Evolutionary conservation across 805 yeast species (phyloP), one percentile per base, ranked within the genome.

Genomic region (Wickerhamiella domercqiae): DNA sequence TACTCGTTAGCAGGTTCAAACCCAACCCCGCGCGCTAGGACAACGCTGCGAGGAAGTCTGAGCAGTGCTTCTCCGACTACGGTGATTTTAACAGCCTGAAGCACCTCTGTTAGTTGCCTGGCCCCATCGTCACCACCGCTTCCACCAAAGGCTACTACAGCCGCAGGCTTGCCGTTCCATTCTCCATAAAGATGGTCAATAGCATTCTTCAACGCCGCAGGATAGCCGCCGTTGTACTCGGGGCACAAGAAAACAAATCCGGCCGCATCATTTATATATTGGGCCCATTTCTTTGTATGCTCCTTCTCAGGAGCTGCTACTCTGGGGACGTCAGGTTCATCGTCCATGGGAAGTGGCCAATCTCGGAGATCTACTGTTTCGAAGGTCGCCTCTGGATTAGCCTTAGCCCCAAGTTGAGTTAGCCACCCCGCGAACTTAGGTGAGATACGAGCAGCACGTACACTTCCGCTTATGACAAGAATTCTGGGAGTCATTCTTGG

Each of bases 131-230:
- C 29, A 9, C 62, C 62, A 2, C 62, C 60, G 36, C 48, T 49
- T 22, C 54, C 48, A 5, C 57, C 63, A 38, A 55, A 59, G 14
- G 54, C 42, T n/a, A 57, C 55, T 14, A 61, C 41, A 31, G 47
- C 48, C 3, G 53, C 55, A 2, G 62, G 59, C 41, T 61, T 60
- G 13, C 47, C 51, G 13, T 18, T 24, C 63, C 63, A 61, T 42
- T 61, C 64, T 21, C 46, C 29, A 35, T 30, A 60, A 20, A 62
- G 45, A 31, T 51, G 52, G 39, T 62, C 66, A 14, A 62, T 36
- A 4, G 63, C 62, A 36, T 59, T 58, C 44, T 62, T 61, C 32
- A 62, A 45, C 9, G 45, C 50, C 1, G 61, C 64, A 7, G 66
- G 63, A 34, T 50, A 52, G 5, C 63, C 55, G 47, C 58, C 47